Evolutionary conservation across 148 eudicot species (phyloP).

Genomic region (Diospyros kaki): DNA sequence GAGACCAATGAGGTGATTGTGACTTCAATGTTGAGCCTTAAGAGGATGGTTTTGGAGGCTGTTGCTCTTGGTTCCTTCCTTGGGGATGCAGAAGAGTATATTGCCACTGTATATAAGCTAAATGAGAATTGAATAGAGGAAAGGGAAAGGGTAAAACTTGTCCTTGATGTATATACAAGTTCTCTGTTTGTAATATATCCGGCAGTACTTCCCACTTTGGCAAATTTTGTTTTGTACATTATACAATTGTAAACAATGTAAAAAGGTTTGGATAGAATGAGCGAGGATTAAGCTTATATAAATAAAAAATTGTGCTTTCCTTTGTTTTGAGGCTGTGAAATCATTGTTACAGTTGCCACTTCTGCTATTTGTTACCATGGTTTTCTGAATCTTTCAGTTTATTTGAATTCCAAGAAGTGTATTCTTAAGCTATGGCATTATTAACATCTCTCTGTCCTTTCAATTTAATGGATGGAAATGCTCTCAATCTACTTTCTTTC

Average conservation of each 20-base stretch:
- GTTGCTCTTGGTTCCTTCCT: slow-evolving; percentile 86
- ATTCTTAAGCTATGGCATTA: too few relatives aligned
- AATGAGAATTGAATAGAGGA: slow-evolving; percentile 30
- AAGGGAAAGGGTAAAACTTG: background rate
- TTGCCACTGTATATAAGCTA: slow-evolving; percentile 49
- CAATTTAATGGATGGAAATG: too few relatives aligned
- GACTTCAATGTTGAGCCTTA: slow-evolving; percentile 67
- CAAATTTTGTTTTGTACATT: slow-evolving; percentile 14
- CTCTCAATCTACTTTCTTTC: too few relatives aligned
- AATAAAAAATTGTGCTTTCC: background rate
- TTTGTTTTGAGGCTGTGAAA: background rate
- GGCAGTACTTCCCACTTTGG: background rate
- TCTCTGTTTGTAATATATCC: background rate
- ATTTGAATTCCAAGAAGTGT: too few relatives aligned
- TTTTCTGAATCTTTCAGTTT: too few relatives aligned
- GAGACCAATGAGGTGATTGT: slow-evolving; percentile 42
- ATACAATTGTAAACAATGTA: background rate
- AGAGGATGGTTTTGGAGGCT: slow-evolving; percentile 80
- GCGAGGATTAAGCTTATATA: background rate
- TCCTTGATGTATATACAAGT: slow-evolving; percentile 4
- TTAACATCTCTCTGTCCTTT: too few relatives aligned
- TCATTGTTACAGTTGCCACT: too few relatives aligned
- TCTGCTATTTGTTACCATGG: too few relatives aligned
- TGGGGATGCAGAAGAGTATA: slow-evolving; percentile 74
- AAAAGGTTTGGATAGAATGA: background rate